Evolutionary conservation across 768 basidiomycete species (phyloP).

Genomic region (Gautieria morchelliformis): DNA sequence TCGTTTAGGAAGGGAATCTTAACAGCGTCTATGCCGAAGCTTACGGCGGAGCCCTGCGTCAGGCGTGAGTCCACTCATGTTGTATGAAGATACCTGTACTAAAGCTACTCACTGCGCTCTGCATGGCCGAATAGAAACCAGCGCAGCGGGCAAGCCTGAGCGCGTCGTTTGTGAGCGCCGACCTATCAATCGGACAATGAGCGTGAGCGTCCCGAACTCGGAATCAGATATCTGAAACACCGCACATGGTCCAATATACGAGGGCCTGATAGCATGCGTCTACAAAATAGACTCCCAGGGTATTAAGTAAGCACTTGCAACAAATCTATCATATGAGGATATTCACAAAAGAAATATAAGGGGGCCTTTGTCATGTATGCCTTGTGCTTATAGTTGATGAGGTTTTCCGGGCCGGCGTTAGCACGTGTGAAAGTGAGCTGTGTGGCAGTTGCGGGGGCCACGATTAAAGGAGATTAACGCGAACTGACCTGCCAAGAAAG

Average conservation of each 20-base stretch:
- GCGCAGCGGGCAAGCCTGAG: conserved; percentile 35
- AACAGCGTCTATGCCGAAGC: conserved; percentile 38
- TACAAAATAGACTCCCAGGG: conserved; percentile 25
- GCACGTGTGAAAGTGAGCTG: conserved; percentile 29
- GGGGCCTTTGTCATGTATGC: conserved; percentile 25
- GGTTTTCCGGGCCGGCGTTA: conserved; percentile 4
- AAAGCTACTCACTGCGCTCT: neutral
- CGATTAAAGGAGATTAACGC: no score
- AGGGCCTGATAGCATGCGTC: conserved; percentile 19
- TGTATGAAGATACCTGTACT: neutral
- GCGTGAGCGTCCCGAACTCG: no score
- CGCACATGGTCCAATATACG: conserved; percentile 10
- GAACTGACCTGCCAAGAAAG: conserved; percentile 26
- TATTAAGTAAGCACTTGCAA: neutral
- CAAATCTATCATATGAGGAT: neutral
- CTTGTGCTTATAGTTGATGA: conserved; percentile 23
- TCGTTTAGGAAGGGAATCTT: conserved; percentile 34
- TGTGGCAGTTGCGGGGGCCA: conserved; percentile 10
- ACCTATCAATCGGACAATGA: conserved; percentile 17
- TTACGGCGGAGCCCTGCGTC: conserved; percentile 24
- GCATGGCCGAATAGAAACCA: conserved; percentile 33
- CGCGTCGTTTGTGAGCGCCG: conserved; percentile 34
- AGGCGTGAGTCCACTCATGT: neutral
- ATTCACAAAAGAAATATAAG: conserved; percentile 31
- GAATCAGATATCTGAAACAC: no score